These are phyloP conservation scores for Plenodomus tracheiphilus DNA, from an alignment of 2,329 filamentous ascomycete species.

Conservation along the genomic window DNA sequence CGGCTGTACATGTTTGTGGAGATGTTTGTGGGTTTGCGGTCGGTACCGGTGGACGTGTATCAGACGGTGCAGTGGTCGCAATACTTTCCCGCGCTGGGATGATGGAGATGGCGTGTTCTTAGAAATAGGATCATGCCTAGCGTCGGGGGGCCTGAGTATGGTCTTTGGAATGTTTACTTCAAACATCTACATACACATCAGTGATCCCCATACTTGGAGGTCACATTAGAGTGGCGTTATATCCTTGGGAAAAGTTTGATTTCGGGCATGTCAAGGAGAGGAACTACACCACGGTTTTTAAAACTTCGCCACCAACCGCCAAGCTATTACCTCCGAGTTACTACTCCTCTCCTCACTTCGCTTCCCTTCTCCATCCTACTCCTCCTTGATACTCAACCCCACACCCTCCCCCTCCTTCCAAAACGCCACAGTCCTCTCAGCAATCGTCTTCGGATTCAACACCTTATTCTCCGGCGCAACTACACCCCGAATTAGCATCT, in stretches of 20 bases:
- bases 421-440: conserved; percentile 50
- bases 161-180: too few relatives aligned
- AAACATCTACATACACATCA: too few relatives aligned
- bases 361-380: neutral
- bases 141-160: too few relatives aligned
- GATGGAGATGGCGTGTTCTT: neutral
- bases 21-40: conserved; percentile 13
- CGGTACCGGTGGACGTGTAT: conserved; percentile 12
- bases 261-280: too few relatives aligned
- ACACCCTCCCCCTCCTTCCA: conserved; percentile 47
- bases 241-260: too few relatives aligned
- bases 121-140: too few relatives aligned
- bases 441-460: conserved; percentile 53
- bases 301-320: too few relatives aligned
- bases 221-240: too few relatives aligned
- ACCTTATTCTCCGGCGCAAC: conserved; percentile 48
- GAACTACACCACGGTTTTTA: too few relatives aligned
- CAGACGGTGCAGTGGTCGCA: conserved; percentile 14
- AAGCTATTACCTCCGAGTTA: too few relatives aligned
- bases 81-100: conserved; percentile 17
- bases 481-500: conserved; percentile 50
- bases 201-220: too few relatives aligned
- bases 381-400: conserved; percentile 46
- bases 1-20: conserved; percentile 13
- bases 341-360: neutral